Base-by-base conservation (phyloP, 768 basidiomycete genomes). In the Panellus pusillus region DNA sequence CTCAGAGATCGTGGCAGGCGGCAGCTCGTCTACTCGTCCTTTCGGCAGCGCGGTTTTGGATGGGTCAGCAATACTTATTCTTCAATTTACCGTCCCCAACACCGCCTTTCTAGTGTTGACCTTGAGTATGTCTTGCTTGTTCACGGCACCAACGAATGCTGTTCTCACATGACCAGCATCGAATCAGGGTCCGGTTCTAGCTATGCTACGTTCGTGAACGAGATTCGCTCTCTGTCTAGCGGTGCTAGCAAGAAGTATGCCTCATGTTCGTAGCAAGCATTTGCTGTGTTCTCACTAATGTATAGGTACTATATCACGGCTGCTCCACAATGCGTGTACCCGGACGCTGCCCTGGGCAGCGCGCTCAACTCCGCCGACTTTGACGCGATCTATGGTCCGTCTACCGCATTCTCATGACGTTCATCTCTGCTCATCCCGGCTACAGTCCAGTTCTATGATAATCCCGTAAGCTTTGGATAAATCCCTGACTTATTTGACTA, bases 21-120 rank as follows among this genome's bases (percentile, higher is more conserved):
- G 75, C 14, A 69, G 60, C 38, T 78, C 76, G 13, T 72, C 74
- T 24, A 86, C 80, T 14, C 77, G 88, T 54, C 89, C 88, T 0
- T 91, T 91, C 61, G 89, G 89, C 20, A 68, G 60, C 54, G 89
- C 87, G 3, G 76, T 89, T 45, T 73, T 91, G 20, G 88, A 90
- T 60, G 89, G 89, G 87, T 87, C 53, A 55, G 70, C 42, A 7
- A 40, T 24, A 46, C 12, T 13, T 27, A 19, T 46, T 50, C 11
- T 18, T 19, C 12, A 20, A 19, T 24, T 28, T 8, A 48, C 11
- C 37, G 14, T 29, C 19, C 15, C 51, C 40, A 35, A 27, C 47
- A 9, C 11, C 48, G 19, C 31, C 60, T 32, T 40, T 54, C 3
- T 49, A 83, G 80, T 27, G 68, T 89, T 57, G 88, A 91, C 66